Conservation (phyloP, 2,329 filamentous ascomycete species). For the Colletotrichum tamarilloi region DNA sequence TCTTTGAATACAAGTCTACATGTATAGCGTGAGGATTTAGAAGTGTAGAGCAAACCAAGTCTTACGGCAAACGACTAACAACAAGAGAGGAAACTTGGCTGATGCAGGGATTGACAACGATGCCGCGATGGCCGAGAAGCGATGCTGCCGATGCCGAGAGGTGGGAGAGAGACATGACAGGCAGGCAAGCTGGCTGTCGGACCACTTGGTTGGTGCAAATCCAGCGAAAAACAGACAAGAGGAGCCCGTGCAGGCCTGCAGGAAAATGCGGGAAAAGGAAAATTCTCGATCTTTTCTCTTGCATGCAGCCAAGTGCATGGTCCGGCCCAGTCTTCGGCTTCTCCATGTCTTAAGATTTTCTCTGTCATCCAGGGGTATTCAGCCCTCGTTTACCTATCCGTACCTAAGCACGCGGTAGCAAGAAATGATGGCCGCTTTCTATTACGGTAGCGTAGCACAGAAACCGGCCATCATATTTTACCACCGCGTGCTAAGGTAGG, state of each 20-base stretch:
- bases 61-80: not conserved
- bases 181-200: too few species aligned
- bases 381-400: not conserved
- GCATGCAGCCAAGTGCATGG: slow-evolving; percentile 21
- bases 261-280: not conserved
- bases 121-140: not conserved
- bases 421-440: too few species aligned
- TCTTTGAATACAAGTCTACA: not conserved
- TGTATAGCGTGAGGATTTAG: not conserved
- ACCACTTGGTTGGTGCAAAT: too few species aligned
- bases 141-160: not conserved
- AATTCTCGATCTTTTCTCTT: slow-evolving; percentile 3
- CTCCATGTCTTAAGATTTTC: not conserved
- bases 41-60: not conserved
- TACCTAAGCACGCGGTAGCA: too few species aligned
- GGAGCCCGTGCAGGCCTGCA: not conserved
- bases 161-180: not conserved
- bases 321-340: slow-evolving; percentile 9
- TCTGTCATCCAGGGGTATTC: not conserved
- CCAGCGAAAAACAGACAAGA: too few species aligned
- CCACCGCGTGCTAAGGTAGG: too few species aligned
- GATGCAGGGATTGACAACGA: not conserved
- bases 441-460: too few species aligned
- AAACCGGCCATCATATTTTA: too few species aligned
- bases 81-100: not conserved